These are phyloP conservation scores for Sergeia podlipaevii DNA, from an alignment of 208 protist genomes.

Conservation along the genomic window DNA sequence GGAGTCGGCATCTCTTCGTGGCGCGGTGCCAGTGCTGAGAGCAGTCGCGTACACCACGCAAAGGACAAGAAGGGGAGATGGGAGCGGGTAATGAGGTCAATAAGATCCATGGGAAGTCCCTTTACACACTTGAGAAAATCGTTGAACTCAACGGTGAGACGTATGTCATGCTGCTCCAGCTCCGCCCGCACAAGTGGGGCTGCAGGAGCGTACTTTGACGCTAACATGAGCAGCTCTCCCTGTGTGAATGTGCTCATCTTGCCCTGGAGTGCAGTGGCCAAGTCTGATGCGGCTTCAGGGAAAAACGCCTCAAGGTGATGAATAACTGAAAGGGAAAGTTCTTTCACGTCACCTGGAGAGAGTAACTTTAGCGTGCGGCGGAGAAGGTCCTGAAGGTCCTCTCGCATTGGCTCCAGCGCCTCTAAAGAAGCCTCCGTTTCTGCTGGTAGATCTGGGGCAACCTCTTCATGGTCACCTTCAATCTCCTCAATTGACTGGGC, in stretches of 20 bases:
- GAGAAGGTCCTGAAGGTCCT: constrained; percentile 16
- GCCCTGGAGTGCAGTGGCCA: constrained; percentile 24
- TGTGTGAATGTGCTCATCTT: constrained; percentile 36
- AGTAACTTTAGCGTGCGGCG: constrained; percentile 23
- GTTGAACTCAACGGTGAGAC: constrained; percentile 46
- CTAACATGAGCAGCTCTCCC: constrained; percentile 62
- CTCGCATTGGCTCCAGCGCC: not conserved
- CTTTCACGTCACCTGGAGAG: constrained; percentile 23
- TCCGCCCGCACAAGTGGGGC: constrained; percentile 26
- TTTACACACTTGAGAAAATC: constrained; percentile 53
- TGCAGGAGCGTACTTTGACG: constrained; percentile 33
- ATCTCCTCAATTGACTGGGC: not conserved
- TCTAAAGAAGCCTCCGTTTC: no score
- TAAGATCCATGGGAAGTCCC: constrained; percentile 60
- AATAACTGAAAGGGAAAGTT: constrained; percentile 44
- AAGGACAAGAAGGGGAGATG: constrained; percentile 51
- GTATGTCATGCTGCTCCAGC: constrained; percentile 42
- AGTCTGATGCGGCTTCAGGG: constrained; percentile 21
- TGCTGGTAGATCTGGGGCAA: no score
- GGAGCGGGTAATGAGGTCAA: constrained; percentile 34
- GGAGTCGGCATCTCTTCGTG: constrained; percentile 41
- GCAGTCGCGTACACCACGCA: constrained; percentile 58
- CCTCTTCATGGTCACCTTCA: not conserved
- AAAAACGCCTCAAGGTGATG: constrained; percentile 36
- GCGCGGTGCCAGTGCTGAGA: constrained; percentile 47